Evolutionary conservation across 345 rosid species (phyloP), one percentile per base, ranked within the genome.

Genomic region (Corymbia maculata): DNA sequence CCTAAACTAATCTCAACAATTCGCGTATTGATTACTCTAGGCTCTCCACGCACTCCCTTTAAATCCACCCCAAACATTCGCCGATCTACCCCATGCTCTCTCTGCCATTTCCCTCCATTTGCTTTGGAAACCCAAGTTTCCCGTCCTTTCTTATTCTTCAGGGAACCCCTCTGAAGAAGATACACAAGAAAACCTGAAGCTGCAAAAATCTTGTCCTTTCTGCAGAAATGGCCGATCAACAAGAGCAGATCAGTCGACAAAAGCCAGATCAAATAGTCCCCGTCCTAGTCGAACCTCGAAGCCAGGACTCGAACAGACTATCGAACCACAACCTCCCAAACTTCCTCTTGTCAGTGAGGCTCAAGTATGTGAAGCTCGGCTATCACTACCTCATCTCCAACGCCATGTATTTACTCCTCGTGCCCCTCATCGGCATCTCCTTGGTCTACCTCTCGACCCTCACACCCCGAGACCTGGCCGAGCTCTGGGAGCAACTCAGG

Each of bases 251-350:
- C 28, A 44, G 28, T n/a, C 51, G 24, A n/a, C 84, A 79, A 79
- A 79, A 79, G 45, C 47, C 42, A 42, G 42, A 32, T 22, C 61
- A 8, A 22, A 22, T 24, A 8, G 22, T 55, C 61, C 61, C 85
- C 7, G 6, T 44, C 85, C 13, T 11, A 17, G n/a, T 32, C 42
- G 80, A 26, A 45, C 61, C 86, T 51, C 50, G 79, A 12, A 45
- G 52, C 61, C 61, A 21, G 21, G 61, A 55, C 28, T 55, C 28
- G 28, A 22, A 52, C 22, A 84, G 30, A 55, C 88, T 51, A 30
- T 10, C 86, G 87, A 82, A 19, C 85, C 49, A 50, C 50, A 88
- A 32, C 57, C 89, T 86, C 79, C 92, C 90, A 24, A 89, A 88
- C 52, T 88, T 90, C 86, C 87, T 88, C 79, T 91, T 22, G 57